Base-by-base conservation (phyloP, 2,329 filamentous ascomycete genomes). In the Pseudogymnoascus sp. region DNA sequence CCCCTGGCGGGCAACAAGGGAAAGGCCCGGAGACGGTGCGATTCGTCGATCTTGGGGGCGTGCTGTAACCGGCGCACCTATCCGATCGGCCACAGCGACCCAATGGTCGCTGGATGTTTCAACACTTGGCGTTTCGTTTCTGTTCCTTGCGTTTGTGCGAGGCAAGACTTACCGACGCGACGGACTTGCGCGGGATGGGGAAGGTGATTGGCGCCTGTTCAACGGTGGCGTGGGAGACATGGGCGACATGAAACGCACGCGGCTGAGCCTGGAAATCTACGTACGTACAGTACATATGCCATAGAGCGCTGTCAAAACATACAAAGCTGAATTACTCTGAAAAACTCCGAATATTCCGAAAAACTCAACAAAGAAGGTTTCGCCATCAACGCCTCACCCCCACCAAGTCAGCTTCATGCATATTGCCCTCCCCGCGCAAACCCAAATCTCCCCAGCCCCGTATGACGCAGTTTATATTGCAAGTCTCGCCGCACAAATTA, bases 91-190 rank as follows among this genome's bases (percentile, higher is more conserved):
- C 25, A 56, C 28, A 56, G 46, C 46, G 28, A 56, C 46, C 46
- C 28, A 56, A 56, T 56, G 46, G 46, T 7, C n/a, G 46, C n/a
- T 7, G 28, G 18, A 31, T 56, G 46, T 56, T 56, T 56, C 46
- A 56, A 34, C 46, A 56, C 46, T 56, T 56, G 46, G 46, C 46
- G 46, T 56, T 56, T 56, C 46, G 46, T n/a, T 18, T 42, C 25
- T 2, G 8, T 34, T 34, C 25, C 46, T 56, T 31, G 8, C n/a
- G 5, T 18, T 11, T 3, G 28, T 56, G 9, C 25, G 28, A 56
- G 46, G 46, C 9, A 56, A 56, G 25, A 1, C n/a, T n/a, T 34
- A 34, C 46, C 25, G n/a, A 53, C 46, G 46, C 25, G n/a, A 31
- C 25, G 21, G 25, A 53, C n/a, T n/a, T 31, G 7, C 2, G 3